Percentiles rank a stretch among this genome's conserved stretches.
These are phyloP conservation scores for Globisporangium okanoganense DNA, from an alignment of 352 stramenopile genomes.

Conservation along the genomic window DNA sequence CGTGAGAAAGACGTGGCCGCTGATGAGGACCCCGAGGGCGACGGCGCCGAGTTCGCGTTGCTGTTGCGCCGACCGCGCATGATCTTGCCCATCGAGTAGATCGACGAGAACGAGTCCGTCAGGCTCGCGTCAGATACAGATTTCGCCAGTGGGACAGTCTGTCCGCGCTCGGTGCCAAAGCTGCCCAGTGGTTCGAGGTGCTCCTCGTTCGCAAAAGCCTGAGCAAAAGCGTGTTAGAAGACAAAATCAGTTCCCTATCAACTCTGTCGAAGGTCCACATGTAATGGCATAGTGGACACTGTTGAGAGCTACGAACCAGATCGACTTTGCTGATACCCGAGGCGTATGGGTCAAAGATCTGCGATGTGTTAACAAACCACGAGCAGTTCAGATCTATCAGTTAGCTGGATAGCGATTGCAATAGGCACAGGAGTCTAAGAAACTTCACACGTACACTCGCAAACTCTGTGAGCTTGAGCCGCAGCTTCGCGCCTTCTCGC, in stretches of 20 bases:
- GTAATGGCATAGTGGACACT: background rate
- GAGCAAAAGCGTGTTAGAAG: background rate
- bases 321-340: slow-evolving; percentile 67
- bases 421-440: background rate
- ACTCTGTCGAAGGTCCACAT: background rate
- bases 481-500: slow-evolving; percentile 57
- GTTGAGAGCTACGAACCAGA: slow-evolving; percentile 26
- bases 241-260: background rate
- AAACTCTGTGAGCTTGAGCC: slow-evolving; percentile 54
- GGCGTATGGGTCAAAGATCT: slow-evolving; percentile 84
- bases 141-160: slow-evolving; percentile 63
- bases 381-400: background rate
- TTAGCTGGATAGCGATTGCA: too few relatives aligned
- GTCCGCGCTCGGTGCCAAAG: slow-evolving; percentile 61
- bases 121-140: slow-evolving; percentile 54
- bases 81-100: slow-evolving; percentile 71
- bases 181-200: slow-evolving; percentile 75
- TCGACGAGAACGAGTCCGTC: slow-evolving; percentile 41
- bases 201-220: slow-evolving; percentile 81
- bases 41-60: slow-evolving; percentile 31
- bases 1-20: slow-evolving; percentile 17
- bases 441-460: slow-evolving; percentile 35
- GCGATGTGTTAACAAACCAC: background rate
- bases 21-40: slow-evolving; percentile 24
- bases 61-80: slow-evolving; percentile 54